Percentiles rank a stretch among this genome's conserved stretches.
Evolutionary conservation across 2,329 filamentous ascomycete genomes (phyloP).

Genomic region (Botrytis fragariae): DNA sequence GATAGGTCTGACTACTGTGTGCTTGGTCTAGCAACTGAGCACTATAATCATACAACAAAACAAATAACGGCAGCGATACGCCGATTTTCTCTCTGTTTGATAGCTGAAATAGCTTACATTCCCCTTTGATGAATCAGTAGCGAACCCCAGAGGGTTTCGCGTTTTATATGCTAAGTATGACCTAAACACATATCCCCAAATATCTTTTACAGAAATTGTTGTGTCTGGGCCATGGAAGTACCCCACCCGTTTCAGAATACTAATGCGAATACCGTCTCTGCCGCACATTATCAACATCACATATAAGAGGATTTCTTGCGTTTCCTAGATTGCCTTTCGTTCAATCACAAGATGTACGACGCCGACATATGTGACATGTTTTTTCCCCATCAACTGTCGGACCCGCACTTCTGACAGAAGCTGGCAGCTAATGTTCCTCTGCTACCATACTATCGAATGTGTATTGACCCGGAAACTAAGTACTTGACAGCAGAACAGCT

Average conservation of each 20-base stretch:
- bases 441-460: not conserved
- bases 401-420: not conserved
- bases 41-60: not conserved
- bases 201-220: not conserved
- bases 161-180: not conserved
- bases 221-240: not conserved
- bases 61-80: not conserved
- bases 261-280: not conserved
- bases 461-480: not conserved
- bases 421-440: not conserved
- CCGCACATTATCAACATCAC: too few relatives aligned
- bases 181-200: not conserved
- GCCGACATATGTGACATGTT: not conserved
- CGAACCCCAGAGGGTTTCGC: not conserved
- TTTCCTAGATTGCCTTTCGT: not conserved
- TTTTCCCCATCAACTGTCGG: not conserved
- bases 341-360: not conserved
- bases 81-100: not conserved
- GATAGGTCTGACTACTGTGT: not conserved
- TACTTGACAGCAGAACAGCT: not conserved
- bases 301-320: not conserved
- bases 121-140: not conserved
- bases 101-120: not conserved
- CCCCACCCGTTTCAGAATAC: not conserved
- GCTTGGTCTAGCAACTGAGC: not conserved